Evolutionary conservation across 495 filamentous ascomycete genomes (phyloP).

Genomic region (Penicilliopsis zonata): DNA sequence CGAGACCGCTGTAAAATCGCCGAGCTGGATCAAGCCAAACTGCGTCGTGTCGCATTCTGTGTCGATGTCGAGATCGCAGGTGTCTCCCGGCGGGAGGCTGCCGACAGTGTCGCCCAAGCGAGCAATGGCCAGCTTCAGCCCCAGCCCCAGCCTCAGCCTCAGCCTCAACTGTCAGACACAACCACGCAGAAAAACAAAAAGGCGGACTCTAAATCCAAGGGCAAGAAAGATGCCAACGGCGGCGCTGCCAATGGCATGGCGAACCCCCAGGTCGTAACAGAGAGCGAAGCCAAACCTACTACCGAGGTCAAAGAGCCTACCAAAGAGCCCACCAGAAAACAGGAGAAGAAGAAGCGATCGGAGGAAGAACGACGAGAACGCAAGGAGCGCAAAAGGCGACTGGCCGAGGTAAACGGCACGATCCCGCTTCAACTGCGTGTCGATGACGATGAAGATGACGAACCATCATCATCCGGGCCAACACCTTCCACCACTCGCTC

Average conservation of each 20-base stretch:
- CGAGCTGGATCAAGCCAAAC: constrained; percentile 67
- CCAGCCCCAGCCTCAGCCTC: too few relatives aligned
- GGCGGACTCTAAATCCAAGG: constrained; percentile 44
- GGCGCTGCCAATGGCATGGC: constrained; percentile 12
- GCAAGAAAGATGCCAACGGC: constrained; percentile 41
- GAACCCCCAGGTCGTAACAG: constrained; percentile 7
- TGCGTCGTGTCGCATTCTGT: constrained; percentile 83
- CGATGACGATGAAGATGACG: constrained; percentile 40
- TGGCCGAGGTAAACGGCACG: constrained; percentile 70
- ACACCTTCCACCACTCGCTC: constrained; percentile 18
- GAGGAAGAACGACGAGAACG: constrained; percentile 80
- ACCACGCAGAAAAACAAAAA: constrained; percentile 41
- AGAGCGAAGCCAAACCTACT: constrained; percentile 19
- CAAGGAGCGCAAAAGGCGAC: constrained; percentile 67
- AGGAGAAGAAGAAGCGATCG: constrained; percentile 84
- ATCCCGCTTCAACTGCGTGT: constrained; percentile 66
- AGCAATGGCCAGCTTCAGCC: constrained; percentile 14
- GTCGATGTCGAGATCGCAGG: constrained; percentile 97
- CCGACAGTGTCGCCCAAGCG: constrained; percentile 23
- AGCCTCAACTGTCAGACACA: constrained; percentile 5
- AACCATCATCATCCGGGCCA: constrained; percentile 6
- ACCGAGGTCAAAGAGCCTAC: constrained; percentile 32
- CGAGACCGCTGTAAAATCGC: constrained; percentile 68
- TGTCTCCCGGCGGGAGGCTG: constrained; percentile 32
- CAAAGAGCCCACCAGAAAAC: constrained; percentile 54